phyloP scores from a whole-genome alignment of 192 early-diverging fungal species.

The Cladochytrium replicatum region DNA sequence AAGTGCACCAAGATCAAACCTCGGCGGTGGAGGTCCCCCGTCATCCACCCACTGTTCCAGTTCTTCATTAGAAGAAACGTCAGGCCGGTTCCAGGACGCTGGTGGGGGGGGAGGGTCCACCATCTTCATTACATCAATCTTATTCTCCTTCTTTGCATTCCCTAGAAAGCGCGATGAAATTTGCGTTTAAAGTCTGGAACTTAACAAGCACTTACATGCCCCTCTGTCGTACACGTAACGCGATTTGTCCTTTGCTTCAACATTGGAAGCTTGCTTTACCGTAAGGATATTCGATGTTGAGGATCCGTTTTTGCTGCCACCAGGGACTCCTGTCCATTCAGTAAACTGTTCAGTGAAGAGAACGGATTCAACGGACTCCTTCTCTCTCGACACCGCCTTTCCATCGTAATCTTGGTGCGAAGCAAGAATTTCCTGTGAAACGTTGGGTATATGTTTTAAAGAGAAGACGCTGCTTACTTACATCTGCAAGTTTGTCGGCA shows the following conservation, averaged over 20 bases:
- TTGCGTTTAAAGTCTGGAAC: no score
- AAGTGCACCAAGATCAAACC: no score
- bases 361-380: constrained; percentile 19
- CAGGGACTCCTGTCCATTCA: constrained; percentile 25
- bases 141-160: not conserved
- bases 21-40: no score
- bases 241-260: constrained; percentile 21
- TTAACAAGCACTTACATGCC: constrained; percentile 12
- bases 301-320: no score
- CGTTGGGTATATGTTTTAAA: no score
- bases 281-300: no score
- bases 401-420: no score
- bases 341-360: constrained; percentile 24
- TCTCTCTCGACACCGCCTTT: constrained; percentile 7
- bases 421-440: no score
- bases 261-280: constrained; percentile 13
- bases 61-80: no score
- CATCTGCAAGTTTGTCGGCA: constrained; percentile 12
- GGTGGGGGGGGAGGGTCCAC: constrained; percentile 15
- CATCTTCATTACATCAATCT: constrained; percentile 19
- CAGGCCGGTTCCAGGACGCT: constrained; percentile 16
- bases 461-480: no score
- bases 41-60: no score
- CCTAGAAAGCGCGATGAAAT: no score
- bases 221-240: constrained; percentile 23